phyloP scores from a whole-genome alignment of 306 rosid species.

The Comarum palustre region DNA sequence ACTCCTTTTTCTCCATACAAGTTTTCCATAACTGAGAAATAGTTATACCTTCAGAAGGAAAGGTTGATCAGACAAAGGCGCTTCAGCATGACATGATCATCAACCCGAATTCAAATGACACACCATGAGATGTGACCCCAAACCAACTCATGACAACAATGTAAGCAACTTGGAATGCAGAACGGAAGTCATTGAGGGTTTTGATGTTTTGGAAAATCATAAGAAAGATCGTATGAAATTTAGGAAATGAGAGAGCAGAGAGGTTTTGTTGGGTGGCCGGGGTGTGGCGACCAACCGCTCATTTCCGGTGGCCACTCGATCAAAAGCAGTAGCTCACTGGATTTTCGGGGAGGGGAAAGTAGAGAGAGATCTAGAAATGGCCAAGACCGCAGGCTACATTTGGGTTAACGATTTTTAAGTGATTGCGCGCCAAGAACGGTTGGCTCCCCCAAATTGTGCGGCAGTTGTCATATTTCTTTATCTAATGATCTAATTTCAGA shows the following conservation, averaged over 20 bases:
- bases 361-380: slow-evolving; percentile 30
- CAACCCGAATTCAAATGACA: background rate
- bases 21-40: background rate
- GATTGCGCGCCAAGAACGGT: slow-evolving; percentile 51
- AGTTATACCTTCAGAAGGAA: slow-evolving; percentile 22
- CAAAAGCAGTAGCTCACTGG: slow-evolving; percentile 40
- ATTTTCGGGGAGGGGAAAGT: slow-evolving; percentile 27
- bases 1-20: background rate
- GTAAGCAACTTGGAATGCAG: background rate
- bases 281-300: slow-evolving; percentile 24
- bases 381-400: slow-evolving; percentile 27
- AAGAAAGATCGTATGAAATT: background rate
- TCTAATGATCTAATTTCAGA: background rate
- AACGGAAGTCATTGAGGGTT: background rate
- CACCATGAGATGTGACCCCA: slow-evolving; percentile 2
- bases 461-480: slow-evolving; percentile 1
- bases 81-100: slow-evolving; percentile 11
- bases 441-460: slow-evolving; percentile 24
- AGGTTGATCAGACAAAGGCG: background rate
- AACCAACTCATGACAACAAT: slow-evolving; percentile 14
- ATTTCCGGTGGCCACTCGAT: slow-evolving; percentile 42
- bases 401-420: slow-evolving; percentile 40
- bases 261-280: slow-evolving; percentile 33
- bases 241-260: slow-evolving; percentile 19
- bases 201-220: slow-evolving; percentile 14